Base-by-base conservation (phyloP, 1,284 basidiomycete genomes). In the Pyrrhoderma noxium region DNA sequence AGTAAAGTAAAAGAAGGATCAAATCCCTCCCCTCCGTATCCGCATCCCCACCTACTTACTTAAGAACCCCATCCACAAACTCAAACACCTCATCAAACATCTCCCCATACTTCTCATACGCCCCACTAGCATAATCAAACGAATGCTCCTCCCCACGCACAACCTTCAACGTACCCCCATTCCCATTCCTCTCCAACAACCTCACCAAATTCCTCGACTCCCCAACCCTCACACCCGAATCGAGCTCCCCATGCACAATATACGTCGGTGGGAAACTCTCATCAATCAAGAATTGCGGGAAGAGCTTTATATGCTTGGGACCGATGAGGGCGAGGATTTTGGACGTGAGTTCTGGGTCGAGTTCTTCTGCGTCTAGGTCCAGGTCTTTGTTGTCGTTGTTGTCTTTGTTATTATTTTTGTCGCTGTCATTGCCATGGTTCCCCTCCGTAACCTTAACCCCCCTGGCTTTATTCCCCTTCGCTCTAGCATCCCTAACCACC, bases 141-240 rank as follows among this genome's bases (percentile, higher is more conserved):
- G 75, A 75, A 58, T 83, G 81, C 47, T 80, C 77, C 55, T 65
- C 65, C 3, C 72, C 77, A 3, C 72, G 67, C 7, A 77, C 62
- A 19, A 75, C 64, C 11, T 65, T 59, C 8, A 81, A 51, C 35
- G 65, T 59, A 3, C 67, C 68, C 1, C 60, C 47, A 4, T 76
- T 74, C 1, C 71, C 70, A 2, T 65, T 67, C 8, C 60, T 53
- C 39, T 62, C 53, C 37, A 82, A 62, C 41, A 71, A 59, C 1
- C 58, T 51, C n/a, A 64, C 57, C 56, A 83, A 49, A 52, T 69
- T 59, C 21, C 63, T 59, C 16, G 79, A 79, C 56, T 84, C 80
- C 3, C 61, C 56, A 0, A 72, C 46, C 3, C 61, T 69, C 2
- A 83, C 78, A 1, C 76, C 78, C 2, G 72, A 73, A 59, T 85